These are phyloP conservation scores for Silene noctiflora DNA, from an alignment of 179 eudicot genomes.

Conservation along the genomic window DNA sequence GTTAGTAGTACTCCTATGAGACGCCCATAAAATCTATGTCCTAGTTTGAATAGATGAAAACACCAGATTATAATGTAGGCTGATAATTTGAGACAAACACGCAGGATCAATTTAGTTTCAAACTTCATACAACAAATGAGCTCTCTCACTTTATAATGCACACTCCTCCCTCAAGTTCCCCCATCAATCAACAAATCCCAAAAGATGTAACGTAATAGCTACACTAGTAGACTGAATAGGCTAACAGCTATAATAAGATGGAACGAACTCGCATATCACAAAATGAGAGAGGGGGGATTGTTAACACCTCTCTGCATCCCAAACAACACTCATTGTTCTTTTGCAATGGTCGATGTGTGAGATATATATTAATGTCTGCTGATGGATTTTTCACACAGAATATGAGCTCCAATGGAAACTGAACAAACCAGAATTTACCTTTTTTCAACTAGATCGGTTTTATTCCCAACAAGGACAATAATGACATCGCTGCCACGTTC, in stretches of 20 bases:
- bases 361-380: not conserved
- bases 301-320: too few relatives aligned
- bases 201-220: not conserved
- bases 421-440: slow-evolving; percentile 39
- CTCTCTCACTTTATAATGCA: not conserved
- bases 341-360: not conserved
- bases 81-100: not conserved
- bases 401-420: too few relatives aligned
- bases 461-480: slow-evolving; percentile 80
- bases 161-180: not conserved
- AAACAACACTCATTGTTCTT: not conserved
- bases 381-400: not conserved
- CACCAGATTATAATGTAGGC: not conserved
- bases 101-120: not conserved
- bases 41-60: too few relatives aligned
- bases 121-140: not conserved
- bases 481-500: slow-evolving; percentile 83
- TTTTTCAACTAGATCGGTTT: slow-evolving; percentile 87
- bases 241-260: not conserved
- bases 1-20: too few relatives aligned
- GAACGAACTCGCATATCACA: not conserved
- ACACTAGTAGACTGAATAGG: not conserved
- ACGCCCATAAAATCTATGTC: too few relatives aligned
- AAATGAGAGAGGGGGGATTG: too few relatives aligned
- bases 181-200: not conserved